A percentile compares a stretch with the other conserved stretches of the same genome.
Evolutionary conservation across 2,329 filamentous ascomycete species (phyloP).

Genomic region (Ceratocystis huliohia): DNA sequence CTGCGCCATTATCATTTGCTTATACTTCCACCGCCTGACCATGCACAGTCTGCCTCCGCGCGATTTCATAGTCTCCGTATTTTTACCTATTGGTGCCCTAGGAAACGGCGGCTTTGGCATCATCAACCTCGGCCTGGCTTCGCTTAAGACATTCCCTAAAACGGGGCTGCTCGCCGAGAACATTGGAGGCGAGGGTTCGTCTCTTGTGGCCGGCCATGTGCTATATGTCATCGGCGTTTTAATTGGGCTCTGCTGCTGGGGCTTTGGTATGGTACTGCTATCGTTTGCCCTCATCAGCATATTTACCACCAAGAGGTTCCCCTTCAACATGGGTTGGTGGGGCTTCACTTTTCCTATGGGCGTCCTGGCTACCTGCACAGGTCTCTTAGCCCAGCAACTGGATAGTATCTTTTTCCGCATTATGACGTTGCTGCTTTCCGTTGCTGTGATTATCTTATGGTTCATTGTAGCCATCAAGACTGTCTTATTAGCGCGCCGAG

Average conservation of each 20-base stretch:
- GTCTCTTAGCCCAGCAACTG: conserved; percentile 31
- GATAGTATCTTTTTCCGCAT: conserved; percentile 35
- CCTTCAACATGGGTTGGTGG: conserved; percentile 39
- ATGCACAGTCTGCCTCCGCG: conserved; percentile 53
- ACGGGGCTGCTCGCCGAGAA: conserved; percentile 26
- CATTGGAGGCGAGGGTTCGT: conserved; percentile 21
- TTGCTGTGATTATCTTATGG: conserved; percentile 34
- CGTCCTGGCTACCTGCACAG: conserved; percentile 33
- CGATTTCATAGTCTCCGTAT: conserved; percentile 55
- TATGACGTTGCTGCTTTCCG: conserved; percentile 30
- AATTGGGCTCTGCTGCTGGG: conserved; percentile 34
- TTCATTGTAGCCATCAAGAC: conserved; percentile 32
- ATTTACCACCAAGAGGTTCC: conserved; percentile 31
- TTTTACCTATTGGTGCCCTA: conserved; percentile 53
- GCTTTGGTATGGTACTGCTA: conserved; percentile 35
- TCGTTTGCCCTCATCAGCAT: conserved; percentile 34
- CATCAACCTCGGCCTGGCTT: conserved; percentile 39
- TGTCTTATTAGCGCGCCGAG: conserved; percentile 26
- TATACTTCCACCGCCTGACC: conserved; percentile 58
- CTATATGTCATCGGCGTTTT: conserved; percentile 48
- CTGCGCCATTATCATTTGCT: conserved; percentile 49
- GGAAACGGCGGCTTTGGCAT: conserved; percentile 54
- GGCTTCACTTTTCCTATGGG: conserved; percentile 37
- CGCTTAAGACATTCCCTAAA: conserved; percentile 31
- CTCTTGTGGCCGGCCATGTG: conserved; percentile 33